These are phyloP conservation scores for Phytophthora tentaculata DNA, from an alignment of 352 stramenopile genomes.

Conservation along the genomic window DNA sequence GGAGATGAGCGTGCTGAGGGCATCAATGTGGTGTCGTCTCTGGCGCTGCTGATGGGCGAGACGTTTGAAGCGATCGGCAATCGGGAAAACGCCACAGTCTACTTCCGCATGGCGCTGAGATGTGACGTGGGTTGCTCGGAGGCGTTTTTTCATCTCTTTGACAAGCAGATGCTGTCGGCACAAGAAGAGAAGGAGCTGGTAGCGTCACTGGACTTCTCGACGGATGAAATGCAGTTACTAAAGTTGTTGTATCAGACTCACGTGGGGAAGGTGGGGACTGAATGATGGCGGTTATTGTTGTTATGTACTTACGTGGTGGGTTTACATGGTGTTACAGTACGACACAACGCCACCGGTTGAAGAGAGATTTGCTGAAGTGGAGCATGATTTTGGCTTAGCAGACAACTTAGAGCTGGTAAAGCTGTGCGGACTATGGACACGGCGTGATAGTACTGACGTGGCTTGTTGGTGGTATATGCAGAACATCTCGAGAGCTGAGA, in stretches of 20 bases:
- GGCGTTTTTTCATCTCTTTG: constrained; percentile 85
- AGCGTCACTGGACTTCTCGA: constrained; percentile 69
- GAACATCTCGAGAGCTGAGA: constrained; percentile 79
- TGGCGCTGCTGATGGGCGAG: constrained; percentile 84
- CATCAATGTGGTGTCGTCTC: constrained; percentile 81
- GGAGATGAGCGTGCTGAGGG: constrained; percentile 31
- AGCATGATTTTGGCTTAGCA: constrained; percentile 58
- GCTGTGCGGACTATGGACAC: neutral
- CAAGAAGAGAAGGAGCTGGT: constrained; percentile 75
- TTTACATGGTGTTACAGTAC: constrained; percentile 50
- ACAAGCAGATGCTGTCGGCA: constrained; percentile 86
- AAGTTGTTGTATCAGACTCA: constrained; percentile 71
- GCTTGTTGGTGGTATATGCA: constrained; percentile 28
- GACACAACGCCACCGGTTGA: constrained; percentile 54
- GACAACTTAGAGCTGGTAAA: constrained; percentile 76
- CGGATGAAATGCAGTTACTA: constrained; percentile 65
- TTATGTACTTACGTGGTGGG: neutral
- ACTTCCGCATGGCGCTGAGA: constrained; percentile 75
- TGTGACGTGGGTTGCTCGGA: constrained; percentile 88
- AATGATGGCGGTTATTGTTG: neutral
- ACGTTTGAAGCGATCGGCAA: constrained; percentile 87
- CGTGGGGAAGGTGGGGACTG: constrained; percentile 57
- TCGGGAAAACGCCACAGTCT: constrained; percentile 77
- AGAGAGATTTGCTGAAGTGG: constrained; percentile 68
- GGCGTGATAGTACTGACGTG: constrained; percentile 9